These are phyloP conservation scores for Gastrolobium villosum DNA, from an alignment of 306 rosid genomes.

Conservation along the genomic window DNA sequence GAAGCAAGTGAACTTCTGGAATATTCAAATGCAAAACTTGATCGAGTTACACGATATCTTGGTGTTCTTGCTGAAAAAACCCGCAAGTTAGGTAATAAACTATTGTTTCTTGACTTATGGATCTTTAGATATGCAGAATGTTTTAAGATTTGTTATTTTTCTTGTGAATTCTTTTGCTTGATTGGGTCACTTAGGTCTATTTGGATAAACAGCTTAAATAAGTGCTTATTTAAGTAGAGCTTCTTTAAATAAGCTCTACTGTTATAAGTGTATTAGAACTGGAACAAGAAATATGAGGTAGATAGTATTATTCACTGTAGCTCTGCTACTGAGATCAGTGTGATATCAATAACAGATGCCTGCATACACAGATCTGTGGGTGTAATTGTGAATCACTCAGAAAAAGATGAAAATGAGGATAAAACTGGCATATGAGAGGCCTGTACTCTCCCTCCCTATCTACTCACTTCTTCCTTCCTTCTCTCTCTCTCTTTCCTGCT, in stretches of 20 bases:
- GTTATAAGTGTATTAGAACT: background rate
- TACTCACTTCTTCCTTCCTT: background rate
- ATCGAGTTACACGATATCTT: conserved; percentile 90
- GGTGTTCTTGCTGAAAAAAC: conserved; percentile 94
- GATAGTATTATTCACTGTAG: background rate
- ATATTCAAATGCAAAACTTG: conserved; percentile 93
- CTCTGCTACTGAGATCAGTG: background rate
- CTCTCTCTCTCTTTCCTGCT: background rate
- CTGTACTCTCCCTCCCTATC: background rate
- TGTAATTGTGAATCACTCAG: background rate
- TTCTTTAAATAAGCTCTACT: conserved; percentile 4
- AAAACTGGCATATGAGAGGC: background rate
- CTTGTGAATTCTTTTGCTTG: conserved; percentile 18
- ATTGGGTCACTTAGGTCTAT: conserved; percentile 18
- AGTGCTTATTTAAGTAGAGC: background rate
- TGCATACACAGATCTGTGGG: background rate
- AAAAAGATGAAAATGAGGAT: background rate
- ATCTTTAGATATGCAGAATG: conserved; percentile 26
- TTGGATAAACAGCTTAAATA: conserved; percentile 17
- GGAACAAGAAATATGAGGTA: background rate
- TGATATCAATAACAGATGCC: background rate
- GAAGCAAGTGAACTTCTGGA: conserved; percentile 94
- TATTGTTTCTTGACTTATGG: conserved; percentile 29
- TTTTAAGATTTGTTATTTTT: background rate
- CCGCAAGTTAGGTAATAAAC: conserved; percentile 75